Percentiles rank a stretch among this genome's conserved stretches.
phyloP scores from a whole-genome alignment of 1,139 yeast genomes.

The Candida albicans region DNA sequence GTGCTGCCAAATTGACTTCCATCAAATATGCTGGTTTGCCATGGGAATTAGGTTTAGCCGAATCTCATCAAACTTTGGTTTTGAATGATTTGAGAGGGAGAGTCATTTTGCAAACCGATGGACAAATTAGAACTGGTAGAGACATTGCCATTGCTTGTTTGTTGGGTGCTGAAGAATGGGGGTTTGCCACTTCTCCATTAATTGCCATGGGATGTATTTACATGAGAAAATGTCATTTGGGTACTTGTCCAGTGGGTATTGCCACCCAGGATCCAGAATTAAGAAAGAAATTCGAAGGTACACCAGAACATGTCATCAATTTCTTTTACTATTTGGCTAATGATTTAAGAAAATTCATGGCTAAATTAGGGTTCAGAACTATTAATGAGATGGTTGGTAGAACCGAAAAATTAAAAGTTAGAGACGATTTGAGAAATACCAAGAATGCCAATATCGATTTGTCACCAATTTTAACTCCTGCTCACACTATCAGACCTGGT shows the following conservation, averaged over 20 bases:
- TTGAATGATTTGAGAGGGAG: slow-evolving; percentile 94
- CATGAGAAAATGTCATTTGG: slow-evolving; percentile 92
- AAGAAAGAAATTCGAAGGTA: slow-evolving; percentile 89
- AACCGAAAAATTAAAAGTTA: slow-evolving; percentile 82
- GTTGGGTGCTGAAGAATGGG: slow-evolving; percentile 98
- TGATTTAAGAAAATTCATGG: slow-evolving; percentile 92
- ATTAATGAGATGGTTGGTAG: slow-evolving; percentile 98
- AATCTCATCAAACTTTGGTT: slow-evolving; percentile 95
- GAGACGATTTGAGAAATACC: slow-evolving; percentile 82
- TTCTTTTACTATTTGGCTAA: slow-evolving; percentile 94
- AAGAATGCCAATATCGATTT: slow-evolving; percentile 91
- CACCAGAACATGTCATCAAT: slow-evolving; percentile 98
- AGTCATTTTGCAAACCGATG: slow-evolving; percentile 94
- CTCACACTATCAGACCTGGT: slow-evolving; percentile 96
- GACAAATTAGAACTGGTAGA: slow-evolving; percentile 94
- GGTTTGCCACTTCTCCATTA: slow-evolving; percentile 95
- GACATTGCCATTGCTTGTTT: slow-evolving; percentile 95
- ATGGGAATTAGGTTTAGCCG: slow-evolving; percentile 98
- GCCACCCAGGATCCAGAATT: slow-evolving; percentile 97
- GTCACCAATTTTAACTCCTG: slow-evolving; percentile 93
- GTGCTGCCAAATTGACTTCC: slow-evolving; percentile 98
- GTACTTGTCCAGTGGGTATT: slow-evolving; percentile 97
- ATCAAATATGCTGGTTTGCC: slow-evolving; percentile 97
- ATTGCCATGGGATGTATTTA: slow-evolving; percentile 97
- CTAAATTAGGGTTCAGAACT: slow-evolving; percentile 90